phyloP scores from a whole-genome alignment of 202 grass and related monocot genomes.

The Brachypodium distachyon region DNA sequence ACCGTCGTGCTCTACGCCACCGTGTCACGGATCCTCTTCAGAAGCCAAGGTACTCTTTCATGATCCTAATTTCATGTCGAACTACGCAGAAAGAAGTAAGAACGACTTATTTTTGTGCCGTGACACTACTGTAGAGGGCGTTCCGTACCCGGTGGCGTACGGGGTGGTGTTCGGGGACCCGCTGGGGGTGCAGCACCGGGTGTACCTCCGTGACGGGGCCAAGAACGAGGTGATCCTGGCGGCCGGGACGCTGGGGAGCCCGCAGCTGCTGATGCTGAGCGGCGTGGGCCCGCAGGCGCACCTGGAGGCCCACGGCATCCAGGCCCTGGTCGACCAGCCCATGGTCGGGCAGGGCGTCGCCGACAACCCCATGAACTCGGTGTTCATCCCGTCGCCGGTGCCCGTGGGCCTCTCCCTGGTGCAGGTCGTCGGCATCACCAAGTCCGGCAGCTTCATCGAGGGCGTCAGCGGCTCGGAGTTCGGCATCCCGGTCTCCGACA shows the following conservation, averaged over 20 bases:
- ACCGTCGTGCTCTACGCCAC: constrained; percentile 72
- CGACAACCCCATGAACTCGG: constrained; percentile 75
- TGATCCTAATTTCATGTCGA: neutral
- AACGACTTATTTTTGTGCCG: neutral
- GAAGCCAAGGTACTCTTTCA: constrained; percentile 24
- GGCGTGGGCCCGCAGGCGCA: constrained; percentile 60
- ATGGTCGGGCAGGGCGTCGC: constrained; percentile 75
- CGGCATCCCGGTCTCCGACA: constrained; percentile 29
- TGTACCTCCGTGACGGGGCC: constrained; percentile 29
- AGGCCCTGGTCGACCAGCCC: constrained; percentile 55
- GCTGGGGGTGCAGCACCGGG: constrained; percentile 52
- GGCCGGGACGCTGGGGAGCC: constrained; percentile 64
- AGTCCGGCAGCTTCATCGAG: constrained; percentile 69
- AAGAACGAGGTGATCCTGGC: constrained; percentile 67
- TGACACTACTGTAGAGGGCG: constrained; percentile 36
- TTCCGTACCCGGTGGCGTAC: constrained; percentile 55
- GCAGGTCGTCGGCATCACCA: constrained; percentile 78
- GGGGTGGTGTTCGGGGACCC: constrained; percentile 76
- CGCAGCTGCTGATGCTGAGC: constrained; percentile 74
- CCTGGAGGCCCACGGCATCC: constrained; percentile 52
- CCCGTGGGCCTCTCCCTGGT: constrained; percentile 53
- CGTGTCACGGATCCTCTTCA: constrained; percentile 56
- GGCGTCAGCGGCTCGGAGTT: constrained; percentile 77
- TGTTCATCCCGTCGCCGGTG: constrained; percentile 65
- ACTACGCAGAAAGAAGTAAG: neutral